Conservation (phyloP, 345 rosid genomes). For the Iberis pinnata region DNA sequence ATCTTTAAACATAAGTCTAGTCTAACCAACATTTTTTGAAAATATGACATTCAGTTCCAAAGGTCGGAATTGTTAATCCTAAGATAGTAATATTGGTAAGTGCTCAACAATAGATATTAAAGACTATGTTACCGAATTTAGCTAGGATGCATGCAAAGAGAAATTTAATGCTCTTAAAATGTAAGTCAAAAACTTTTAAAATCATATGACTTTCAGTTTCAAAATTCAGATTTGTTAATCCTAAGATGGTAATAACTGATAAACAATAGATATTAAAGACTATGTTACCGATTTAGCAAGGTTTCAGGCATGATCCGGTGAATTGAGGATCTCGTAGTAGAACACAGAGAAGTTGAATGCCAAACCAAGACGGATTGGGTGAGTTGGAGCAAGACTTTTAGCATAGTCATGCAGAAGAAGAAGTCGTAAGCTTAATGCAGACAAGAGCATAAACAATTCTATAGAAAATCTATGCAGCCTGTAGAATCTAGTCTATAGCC, state of each 20-base stretch:
- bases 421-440: neutral
- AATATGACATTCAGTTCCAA: neutral
- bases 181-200: neutral
- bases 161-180: neutral
- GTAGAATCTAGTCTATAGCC: neutral
- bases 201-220: no score
- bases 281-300: conserved; percentile 70
- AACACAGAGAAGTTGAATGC: conserved; percentile 86
- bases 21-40: neutral
- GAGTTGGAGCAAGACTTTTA: conserved; percentile 69
- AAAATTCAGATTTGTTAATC: neutral
- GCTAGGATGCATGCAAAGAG: conserved; percentile 87
- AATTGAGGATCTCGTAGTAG: conserved; percentile 76
- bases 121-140: conserved; percentile 49
- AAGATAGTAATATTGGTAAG: neutral
- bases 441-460: neutral
- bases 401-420: conserved; percentile 55
- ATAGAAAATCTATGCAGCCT: neutral
- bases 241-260: neutral
- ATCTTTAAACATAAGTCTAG: neutral
- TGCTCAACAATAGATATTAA: neutral
- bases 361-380: conserved; percentile 78
- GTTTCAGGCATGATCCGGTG: conserved; percentile 87
- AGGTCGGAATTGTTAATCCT: neutral
- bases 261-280: neutral